phyloP scores from a whole-genome alignment of 805 yeast genomes.

The Kluyveromyces wickerhamii region DNA sequence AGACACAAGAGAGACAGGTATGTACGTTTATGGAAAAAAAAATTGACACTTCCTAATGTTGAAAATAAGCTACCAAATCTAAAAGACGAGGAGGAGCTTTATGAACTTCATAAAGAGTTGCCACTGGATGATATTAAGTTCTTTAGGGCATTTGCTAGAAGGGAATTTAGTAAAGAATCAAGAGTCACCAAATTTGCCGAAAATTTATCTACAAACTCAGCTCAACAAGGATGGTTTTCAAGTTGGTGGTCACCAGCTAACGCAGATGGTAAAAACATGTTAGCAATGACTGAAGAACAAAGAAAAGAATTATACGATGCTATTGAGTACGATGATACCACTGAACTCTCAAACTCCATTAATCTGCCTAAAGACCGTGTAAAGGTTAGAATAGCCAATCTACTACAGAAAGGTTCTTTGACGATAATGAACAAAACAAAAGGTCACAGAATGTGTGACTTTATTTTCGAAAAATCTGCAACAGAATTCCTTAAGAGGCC shows the following conservation, averaged over 20 bases:
- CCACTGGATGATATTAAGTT: slow-evolving; percentile 75
- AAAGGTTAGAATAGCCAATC: slow-evolving; percentile 56
- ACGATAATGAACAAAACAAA: slow-evolving; percentile 37
- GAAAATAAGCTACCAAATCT: slow-evolving; percentile 29
- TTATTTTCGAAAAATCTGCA: slow-evolving; percentile 75
- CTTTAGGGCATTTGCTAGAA: slow-evolving; percentile 72
- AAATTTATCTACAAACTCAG: slow-evolving; percentile 10
- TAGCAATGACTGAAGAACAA: slow-evolving; percentile 75
- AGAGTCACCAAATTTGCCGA: slow-evolving; percentile 15
- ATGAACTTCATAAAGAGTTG: slow-evolving; percentile 49
- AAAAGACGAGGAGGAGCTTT: slow-evolving; percentile 34
- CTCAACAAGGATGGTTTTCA: slow-evolving; percentile 53
- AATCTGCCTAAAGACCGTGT: slow-evolving; percentile 70
- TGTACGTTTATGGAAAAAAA: slow-evolving; percentile 56
- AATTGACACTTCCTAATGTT: slow-evolving; percentile 34
- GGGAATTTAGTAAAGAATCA: slow-evolving; percentile 53
- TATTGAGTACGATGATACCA: slow-evolving; percentile 76
- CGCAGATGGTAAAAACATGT: slow-evolving; percentile 29
- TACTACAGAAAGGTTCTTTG: slow-evolving; percentile 71
- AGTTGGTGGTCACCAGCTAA: slow-evolving; percentile 48
- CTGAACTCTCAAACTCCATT: slow-evolving; percentile 35
- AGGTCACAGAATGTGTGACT: slow-evolving; percentile 53
- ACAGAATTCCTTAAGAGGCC: slow-evolving; percentile 68
- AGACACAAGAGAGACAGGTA: slow-evolving; percentile 67
- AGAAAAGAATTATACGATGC: slow-evolving; percentile 85